Percentiles rank a stretch among this genome's conserved stretches.
Conservation (phyloP, 2,329 filamentous ascomycete species). For the Apiospora koreana region DNA sequence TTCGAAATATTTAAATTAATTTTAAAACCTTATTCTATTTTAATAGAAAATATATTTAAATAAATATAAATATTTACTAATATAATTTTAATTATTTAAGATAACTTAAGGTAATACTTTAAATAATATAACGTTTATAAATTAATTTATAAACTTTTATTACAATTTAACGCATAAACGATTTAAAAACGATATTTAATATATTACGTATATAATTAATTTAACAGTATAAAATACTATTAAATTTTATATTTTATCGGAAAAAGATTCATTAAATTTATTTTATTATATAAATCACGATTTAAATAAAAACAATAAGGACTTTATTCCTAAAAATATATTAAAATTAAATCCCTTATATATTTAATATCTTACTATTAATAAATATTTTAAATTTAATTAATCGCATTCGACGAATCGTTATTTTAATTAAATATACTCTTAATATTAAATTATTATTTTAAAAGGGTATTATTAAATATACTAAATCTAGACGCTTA, state of each 20-base stretch:
- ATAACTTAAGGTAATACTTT: background rate
- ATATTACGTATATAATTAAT: background rate
- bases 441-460: no score
- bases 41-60: background rate
- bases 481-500: background rate
- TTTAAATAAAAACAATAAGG: background rate
- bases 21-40: background rate
- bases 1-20: background rate
- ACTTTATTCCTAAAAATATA: background rate
- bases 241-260: background rate
- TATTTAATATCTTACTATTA: background rate
- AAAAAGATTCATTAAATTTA: no score
- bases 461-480: background rate
- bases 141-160: background rate
- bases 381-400: background rate
- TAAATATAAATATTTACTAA: background rate
- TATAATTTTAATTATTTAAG: background rate
- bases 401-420: no score
- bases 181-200: background rate
- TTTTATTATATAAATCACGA: background rate
- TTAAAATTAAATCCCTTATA: background rate
- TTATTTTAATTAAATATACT: background rate
- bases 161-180: background rate
- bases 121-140: background rate
- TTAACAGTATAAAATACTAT: no score